Percentiles rank a stretch among this genome's conserved stretches.
phyloP scores from a whole-genome alignment of 345 rosid species.

The Streptanthus diversifolius region DNA sequence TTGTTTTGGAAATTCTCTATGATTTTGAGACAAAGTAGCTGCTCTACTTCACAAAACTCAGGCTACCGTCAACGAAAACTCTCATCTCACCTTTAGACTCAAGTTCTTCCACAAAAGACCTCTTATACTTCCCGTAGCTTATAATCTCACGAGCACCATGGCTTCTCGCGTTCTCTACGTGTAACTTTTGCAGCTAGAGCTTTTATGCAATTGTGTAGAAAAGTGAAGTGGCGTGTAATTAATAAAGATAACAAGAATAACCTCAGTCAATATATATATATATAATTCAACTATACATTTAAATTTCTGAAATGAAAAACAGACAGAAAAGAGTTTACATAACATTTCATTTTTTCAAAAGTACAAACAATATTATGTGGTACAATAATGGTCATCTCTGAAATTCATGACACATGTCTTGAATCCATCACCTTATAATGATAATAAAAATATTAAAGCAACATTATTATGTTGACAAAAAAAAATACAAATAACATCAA shows the following conservation, averaged over 20 bases:
- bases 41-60: background rate
- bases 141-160: background rate
- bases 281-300: background rate
- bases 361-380: too few species aligned
- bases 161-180: background rate
- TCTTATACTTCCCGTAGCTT: background rate
- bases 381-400: too few species aligned
- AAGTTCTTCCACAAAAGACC: too few species aligned
- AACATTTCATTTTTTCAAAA: background rate
- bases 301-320: background rate
- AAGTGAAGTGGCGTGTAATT: background rate
- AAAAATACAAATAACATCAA: background rate
- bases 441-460: too few species aligned
- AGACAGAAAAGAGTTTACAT: background rate
- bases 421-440: too few species aligned
- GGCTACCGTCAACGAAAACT: background rate
- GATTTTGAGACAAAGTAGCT: background rate
- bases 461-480: too few species aligned
- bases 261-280: background rate
- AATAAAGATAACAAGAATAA: background rate
- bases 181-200: background rate
- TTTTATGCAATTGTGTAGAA: background rate
- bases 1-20: background rate
- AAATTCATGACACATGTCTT: too few species aligned
- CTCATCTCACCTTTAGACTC: too few species aligned